Conservation (phyloP, 1,139 yeast species). For the Ogataea hybrid region DNA sequence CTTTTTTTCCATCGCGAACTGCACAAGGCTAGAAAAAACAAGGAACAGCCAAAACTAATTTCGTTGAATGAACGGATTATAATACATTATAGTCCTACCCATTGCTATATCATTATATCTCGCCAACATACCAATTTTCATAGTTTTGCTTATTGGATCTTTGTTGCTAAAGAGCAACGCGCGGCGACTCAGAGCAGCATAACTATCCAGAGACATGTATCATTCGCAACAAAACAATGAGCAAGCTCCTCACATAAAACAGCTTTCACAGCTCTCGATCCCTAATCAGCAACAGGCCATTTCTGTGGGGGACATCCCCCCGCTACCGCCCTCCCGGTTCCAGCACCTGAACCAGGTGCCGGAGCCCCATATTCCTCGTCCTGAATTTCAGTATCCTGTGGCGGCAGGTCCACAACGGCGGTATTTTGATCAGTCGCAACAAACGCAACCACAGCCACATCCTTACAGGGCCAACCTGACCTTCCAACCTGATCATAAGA, state of each 20-base stretch:
- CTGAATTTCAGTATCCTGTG: not conserved
- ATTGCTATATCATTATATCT: not conserved
- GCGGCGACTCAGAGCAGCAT: not conserved
- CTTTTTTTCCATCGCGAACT: constrained; percentile 8
- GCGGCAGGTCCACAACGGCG: constrained; percentile 9
- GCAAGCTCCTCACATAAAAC: not conserved
- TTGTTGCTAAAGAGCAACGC: constrained; percentile 1
- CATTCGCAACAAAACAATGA: constrained; percentile 6
- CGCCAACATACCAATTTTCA: not conserved
- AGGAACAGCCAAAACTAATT: constrained; percentile 10
- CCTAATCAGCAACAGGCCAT: constrained; percentile 1
- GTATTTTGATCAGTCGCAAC: constrained; percentile 2
- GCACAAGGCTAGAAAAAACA: constrained; percentile 5
- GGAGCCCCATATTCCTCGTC: not conserved
- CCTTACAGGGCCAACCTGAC: constrained; percentile 15
- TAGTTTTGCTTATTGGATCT: not conserved
- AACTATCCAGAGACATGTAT: constrained; percentile 2
- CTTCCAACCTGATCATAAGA: constrained; percentile 1
- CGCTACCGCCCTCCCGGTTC: constrained; percentile 23
- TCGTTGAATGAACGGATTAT: constrained; percentile 8
- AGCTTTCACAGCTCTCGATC: constrained; percentile 8
- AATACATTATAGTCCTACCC: constrained; percentile 4
- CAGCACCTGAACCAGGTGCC: constrained; percentile 10
- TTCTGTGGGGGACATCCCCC: constrained; percentile 22
- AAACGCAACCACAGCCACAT: constrained; percentile 11